phyloP scores from a whole-genome alignment of 208 protist genomes.

The Acanthamoeba lenticulata region DNA sequence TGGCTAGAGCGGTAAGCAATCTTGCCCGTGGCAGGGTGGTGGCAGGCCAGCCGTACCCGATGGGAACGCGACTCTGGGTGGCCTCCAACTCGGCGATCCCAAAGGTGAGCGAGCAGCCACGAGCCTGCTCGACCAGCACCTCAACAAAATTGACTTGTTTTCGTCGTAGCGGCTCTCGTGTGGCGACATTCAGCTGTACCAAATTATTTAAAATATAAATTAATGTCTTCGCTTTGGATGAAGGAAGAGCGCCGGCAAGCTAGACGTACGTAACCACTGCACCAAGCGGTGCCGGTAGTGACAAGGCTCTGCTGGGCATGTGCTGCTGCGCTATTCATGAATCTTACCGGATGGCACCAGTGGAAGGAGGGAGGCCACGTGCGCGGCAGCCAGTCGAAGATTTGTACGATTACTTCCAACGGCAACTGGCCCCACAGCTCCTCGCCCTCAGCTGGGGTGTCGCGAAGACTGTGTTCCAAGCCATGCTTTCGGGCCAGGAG shows the following conservation, averaged over 20 bases:
- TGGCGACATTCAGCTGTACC: background rate
- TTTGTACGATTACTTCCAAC: slow-evolving; percentile 1
- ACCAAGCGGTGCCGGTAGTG: background rate
- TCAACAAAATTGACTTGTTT: background rate
- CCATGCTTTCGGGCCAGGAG: background rate
- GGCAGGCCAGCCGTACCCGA: background rate
- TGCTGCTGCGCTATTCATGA: no score
- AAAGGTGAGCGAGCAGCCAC: background rate
- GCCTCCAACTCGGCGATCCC: background rate
- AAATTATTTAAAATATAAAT: background rate
- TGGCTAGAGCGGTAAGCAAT: background rate
- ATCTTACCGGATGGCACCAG: background rate
- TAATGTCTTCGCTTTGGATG: background rate
- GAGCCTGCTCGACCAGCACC: background rate
- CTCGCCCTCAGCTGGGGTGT: background rate
- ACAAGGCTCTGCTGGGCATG: background rate
- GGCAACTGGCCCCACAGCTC: slow-evolving; percentile 31
- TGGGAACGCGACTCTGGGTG: background rate
- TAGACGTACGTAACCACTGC: background rate
- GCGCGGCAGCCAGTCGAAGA: slow-evolving; percentile 27
- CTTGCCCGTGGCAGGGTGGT: background rate
- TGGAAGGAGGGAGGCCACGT: slow-evolving; percentile 43
- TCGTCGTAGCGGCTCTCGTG: background rate
- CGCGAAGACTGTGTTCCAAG: background rate
- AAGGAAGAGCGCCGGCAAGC: background rate